Conservation (phyloP, 176 grass and related monocot genomes). For the Avena atlantica region DNA sequence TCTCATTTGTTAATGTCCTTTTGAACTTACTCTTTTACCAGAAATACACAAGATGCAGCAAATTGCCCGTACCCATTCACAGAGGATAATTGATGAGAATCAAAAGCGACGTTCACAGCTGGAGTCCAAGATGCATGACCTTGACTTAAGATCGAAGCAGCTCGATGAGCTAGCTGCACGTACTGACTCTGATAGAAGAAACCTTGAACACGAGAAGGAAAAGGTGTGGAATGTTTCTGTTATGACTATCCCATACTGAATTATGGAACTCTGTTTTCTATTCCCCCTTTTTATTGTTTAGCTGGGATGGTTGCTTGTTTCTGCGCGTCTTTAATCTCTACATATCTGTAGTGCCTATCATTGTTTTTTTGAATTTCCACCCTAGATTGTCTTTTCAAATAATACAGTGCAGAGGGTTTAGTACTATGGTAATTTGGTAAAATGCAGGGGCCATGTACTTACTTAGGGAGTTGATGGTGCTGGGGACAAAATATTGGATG, state of each 20-base stretch:
- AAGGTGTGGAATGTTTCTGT: constrained; percentile 39
- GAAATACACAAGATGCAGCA: constrained; percentile 76
- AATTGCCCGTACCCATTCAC: constrained; percentile 64
- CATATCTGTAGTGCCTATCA: neutral
- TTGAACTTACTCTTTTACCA: constrained; percentile 35
- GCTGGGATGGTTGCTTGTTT: neutral
- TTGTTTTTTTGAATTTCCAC: constrained; percentile 20
- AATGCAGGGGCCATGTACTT: constrained; percentile 15
- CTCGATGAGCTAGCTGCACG: constrained; percentile 59
- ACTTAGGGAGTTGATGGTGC: neutral
- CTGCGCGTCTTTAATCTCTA: neutral
- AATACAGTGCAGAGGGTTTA: constrained; percentile 20
- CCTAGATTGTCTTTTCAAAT: constrained; percentile 11
- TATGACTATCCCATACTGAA: neutral
- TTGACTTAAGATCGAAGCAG: constrained; percentile 51
- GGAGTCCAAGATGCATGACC: constrained; percentile 55
- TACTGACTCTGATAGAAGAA: constrained; percentile 61
- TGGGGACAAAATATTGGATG: neutral
- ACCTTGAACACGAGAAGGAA: constrained; percentile 60
- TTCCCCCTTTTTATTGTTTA: neutral
- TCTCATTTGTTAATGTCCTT: neutral
- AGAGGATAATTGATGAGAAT: constrained; percentile 64
- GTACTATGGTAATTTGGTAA: constrained; percentile 12
- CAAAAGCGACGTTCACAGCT: constrained; percentile 55
- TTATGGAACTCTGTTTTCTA: neutral